These are phyloP conservation scores for Cutaneotrichosporon cutaneum DNA, from an alignment of 1,284 basidiomycete species.

Conservation along the genomic window DNA sequence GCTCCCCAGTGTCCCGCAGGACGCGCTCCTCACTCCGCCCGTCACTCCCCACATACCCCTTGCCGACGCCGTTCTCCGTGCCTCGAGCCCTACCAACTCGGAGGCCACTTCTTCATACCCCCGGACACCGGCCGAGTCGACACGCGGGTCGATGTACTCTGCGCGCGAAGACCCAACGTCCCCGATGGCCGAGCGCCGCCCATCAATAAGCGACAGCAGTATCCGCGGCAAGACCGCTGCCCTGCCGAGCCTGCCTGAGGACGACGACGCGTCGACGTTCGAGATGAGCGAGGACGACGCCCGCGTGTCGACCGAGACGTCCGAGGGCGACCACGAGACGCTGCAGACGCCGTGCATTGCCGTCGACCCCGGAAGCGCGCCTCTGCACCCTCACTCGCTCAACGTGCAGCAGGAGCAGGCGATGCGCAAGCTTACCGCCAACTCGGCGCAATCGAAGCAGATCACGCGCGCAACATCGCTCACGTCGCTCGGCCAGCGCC, in stretches of 20 bases:
- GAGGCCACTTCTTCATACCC: constrained; percentile 36
- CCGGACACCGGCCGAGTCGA: constrained; percentile 34
- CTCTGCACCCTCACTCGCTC: background rate
- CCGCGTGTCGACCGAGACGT: constrained; percentile 13
- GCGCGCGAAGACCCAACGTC: constrained; percentile 13
- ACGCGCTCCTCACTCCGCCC: constrained; percentile 3
- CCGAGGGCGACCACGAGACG: background rate
- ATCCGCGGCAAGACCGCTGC: constrained; percentile 13
- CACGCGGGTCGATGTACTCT: constrained; percentile 23
- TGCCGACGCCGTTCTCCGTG: constrained; percentile 14
- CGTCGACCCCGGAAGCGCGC: background rate
- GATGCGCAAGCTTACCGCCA: constrained; percentile 5
- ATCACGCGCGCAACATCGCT: constrained; percentile 18
- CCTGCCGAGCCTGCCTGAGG: constrained; percentile 20
- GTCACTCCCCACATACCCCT: constrained; percentile 19
- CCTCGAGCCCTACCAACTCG: constrained; percentile 37
- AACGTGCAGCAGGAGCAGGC: constrained; percentile 17
- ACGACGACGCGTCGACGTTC: background rate
- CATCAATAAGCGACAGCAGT: constrained; percentile 11
- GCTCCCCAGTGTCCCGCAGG: constrained; percentile 16
- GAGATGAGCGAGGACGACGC: constrained; percentile 11
- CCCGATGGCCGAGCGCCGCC: constrained; percentile 11
- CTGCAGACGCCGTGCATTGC: constrained; percentile 4
- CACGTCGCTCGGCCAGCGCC: constrained; percentile 10
- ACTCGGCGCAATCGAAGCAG: constrained; percentile 9